Percentiles rank a stretch among this genome's conserved stretches.
Conservation (phyloP, 129 eudicot species). For the Flaveria brownii region DNA sequence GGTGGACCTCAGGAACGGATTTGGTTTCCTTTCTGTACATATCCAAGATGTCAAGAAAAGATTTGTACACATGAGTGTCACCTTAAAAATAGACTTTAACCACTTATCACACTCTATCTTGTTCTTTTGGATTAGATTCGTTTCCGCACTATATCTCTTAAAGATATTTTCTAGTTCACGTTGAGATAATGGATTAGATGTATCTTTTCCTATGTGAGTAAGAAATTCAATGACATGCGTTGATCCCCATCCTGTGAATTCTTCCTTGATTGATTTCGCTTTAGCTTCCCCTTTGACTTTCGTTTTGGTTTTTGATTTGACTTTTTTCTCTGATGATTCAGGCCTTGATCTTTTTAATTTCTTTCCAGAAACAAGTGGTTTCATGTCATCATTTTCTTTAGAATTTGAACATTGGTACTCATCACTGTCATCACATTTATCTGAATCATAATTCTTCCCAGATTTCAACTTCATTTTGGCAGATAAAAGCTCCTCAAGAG, state of each 20-base stretch:
- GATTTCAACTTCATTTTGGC: slow-evolving; percentile 37
- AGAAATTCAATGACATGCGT: slow-evolving; percentile 58
- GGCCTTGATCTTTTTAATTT: slow-evolving; percentile 40
- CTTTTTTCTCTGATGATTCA: slow-evolving; percentile 26
- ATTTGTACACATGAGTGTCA: no score
- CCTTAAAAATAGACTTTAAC: slow-evolving; percentile 34
- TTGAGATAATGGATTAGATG: slow-evolving; percentile 48
- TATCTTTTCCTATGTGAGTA: slow-evolving; percentile 47
- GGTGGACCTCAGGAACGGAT: no score
- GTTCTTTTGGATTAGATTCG: slow-evolving; percentile 56
- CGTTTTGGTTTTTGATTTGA: background rate
- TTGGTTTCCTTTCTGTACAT: no score
- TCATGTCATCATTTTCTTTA: slow-evolving; percentile 26
- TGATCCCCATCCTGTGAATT: slow-evolving; percentile 85
- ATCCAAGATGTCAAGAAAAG: no score
- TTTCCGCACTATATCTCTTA: slow-evolving; percentile 51
- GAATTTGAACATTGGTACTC: slow-evolving; percentile 36
- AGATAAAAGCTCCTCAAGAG: slow-evolving; percentile 38
- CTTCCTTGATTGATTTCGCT: slow-evolving; percentile 36
- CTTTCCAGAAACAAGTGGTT: slow-evolving; percentile 24
- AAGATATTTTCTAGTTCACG: slow-evolving; percentile 52
- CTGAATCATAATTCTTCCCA: slow-evolving; percentile 42
- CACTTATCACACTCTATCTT: slow-evolving; percentile 58
- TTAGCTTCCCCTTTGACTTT: slow-evolving; percentile 22
- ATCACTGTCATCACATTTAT: slow-evolving; percentile 42